A percentile compares a stretch with the other conserved stretches of the same genome.
Evolutionary conservation across 768 basidiomycete species (phyloP).

Genomic region (Xerocomellus amylosporus): DNA sequence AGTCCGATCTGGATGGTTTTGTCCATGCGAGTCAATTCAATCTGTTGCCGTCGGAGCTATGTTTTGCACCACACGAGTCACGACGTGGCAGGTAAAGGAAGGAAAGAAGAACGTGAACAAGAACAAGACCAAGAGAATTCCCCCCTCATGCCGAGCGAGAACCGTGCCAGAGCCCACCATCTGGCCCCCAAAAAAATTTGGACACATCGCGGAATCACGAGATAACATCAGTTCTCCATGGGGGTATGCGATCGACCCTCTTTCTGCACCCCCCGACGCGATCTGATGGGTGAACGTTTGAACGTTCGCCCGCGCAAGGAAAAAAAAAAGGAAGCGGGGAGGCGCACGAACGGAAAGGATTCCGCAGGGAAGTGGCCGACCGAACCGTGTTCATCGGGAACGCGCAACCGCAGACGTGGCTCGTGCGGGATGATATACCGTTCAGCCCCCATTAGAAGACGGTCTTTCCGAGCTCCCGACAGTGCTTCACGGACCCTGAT

Average conservation of each 20-base stretch:
- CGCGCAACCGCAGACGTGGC: not conserved
- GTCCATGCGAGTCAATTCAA: slow-evolving; percentile 3
- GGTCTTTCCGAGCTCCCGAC: not conserved
- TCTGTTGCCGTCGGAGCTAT: not conserved
- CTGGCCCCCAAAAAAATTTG: not conserved
- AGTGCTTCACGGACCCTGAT: not conserved
- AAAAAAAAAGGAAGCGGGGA: not conserved
- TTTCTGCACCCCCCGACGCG: not conserved
- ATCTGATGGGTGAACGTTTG: slow-evolving; percentile 2
- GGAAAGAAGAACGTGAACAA: not conserved
- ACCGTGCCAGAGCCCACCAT: slow-evolving; percentile 1
- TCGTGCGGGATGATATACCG: not conserved
- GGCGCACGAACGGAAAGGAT: slow-evolving; percentile 1
- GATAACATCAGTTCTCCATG: slow-evolving; percentile 8
- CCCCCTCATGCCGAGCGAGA: not conserved
- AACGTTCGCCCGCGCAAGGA: slow-evolving; percentile 5
- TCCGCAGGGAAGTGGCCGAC: not conserved
- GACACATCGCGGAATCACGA: not conserved
- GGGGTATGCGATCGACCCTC: not conserved
- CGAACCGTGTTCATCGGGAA: not conserved
- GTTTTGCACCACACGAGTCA: slow-evolving; percentile 8
- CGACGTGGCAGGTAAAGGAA: slow-evolving; percentile 10
- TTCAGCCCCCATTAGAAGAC: not conserved
- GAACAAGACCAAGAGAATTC: not conserved
- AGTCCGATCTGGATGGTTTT: not conserved